These are phyloP conservation scores for Phytophthora citricola DNA, from an alignment of 352 stramenopile genomes.

Conservation along the genomic window DNA sequence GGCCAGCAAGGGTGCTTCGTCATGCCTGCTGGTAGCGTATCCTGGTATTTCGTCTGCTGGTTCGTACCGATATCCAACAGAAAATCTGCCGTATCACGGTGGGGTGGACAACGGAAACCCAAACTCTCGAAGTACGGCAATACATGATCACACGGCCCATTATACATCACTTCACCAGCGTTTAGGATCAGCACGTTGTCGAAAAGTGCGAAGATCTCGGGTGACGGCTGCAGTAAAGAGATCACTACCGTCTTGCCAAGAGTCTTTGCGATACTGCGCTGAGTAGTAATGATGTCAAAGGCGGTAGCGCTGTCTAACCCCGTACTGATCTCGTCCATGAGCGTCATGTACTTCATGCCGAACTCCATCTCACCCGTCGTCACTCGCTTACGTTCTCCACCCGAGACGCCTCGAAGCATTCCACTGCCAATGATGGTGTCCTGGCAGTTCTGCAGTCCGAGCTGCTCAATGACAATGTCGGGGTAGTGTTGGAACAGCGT, in stretches of 20 bases:
- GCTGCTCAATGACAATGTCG: slow-evolving; percentile 53
- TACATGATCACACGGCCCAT: slow-evolving; percentile 30
- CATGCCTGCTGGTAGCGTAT: not conserved
- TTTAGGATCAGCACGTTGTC: slow-evolving; percentile 94
- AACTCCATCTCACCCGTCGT: slow-evolving; percentile 88
- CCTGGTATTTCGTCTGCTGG: slow-evolving; percentile 48
- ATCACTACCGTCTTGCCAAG: slow-evolving; percentile 71
- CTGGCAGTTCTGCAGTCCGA: slow-evolving; percentile 48
- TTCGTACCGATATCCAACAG: slow-evolving; percentile 54
- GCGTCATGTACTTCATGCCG: slow-evolving; percentile 63
- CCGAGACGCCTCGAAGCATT: slow-evolving; percentile 62
- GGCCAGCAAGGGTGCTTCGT: slow-evolving; percentile 14
- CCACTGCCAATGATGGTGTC: slow-evolving; percentile 57
- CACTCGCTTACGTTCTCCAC: slow-evolving; percentile 70
- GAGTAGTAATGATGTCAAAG: slow-evolving; percentile 64
- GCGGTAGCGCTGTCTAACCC: slow-evolving; percentile 58
- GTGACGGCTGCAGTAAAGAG: slow-evolving; percentile 89
- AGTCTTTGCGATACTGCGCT: slow-evolving; percentile 51
- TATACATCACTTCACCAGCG: slow-evolving; percentile 89
- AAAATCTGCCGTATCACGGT: slow-evolving; percentile 51
- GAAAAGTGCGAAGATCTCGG: slow-evolving; percentile 93
- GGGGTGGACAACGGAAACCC: slow-evolving; percentile 46
- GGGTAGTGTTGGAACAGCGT: slow-evolving; percentile 42
- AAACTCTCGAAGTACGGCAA: slow-evolving; percentile 55
- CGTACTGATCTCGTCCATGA: slow-evolving; percentile 86